Evolutionary conservation across 108 stramenopile species (phyloP).

Genomic region (Aureococcus anophagefferens): DNA sequence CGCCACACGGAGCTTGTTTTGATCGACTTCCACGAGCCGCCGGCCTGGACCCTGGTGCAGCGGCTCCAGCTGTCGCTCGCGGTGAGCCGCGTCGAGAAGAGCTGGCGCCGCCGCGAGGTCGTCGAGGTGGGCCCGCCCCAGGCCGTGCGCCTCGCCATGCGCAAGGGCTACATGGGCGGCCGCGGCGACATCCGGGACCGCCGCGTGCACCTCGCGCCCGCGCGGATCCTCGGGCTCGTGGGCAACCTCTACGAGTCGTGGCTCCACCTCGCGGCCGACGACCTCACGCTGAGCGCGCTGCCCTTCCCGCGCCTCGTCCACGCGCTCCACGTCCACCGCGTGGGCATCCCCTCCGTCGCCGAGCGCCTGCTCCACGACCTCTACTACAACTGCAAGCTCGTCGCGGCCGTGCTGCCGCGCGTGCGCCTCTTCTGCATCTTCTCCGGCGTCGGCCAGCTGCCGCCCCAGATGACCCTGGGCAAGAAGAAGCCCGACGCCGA

Average conservation of each 20-base stretch:
- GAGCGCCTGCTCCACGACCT: constrained; percentile 4
- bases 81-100: background rate
- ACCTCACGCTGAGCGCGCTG: too few relatives aligned
- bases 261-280: background rate
- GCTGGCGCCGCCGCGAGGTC: background rate
- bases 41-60: background rate
- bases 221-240: background rate
- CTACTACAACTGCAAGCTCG: background rate
- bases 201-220: background rate
- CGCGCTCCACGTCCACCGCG: constrained; percentile 2
- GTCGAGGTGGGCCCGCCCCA: constrained; percentile 3
- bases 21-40: background rate
- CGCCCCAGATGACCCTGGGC: too few relatives aligned
- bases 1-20: background rate
- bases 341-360: background rate
- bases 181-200: background rate
- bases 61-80: background rate
- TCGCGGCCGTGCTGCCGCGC: background rate
- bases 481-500: too few relatives aligned
- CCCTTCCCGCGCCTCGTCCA: background rate
- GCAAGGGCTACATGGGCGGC: constrained; percentile 3
- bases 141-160: background rate
- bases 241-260: background rate
- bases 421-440: constrained; percentile 4
- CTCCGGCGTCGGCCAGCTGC: background rate